Conservation (phyloP, 768 basidiomycete genomes). For the Lentinula sp. region DNA sequence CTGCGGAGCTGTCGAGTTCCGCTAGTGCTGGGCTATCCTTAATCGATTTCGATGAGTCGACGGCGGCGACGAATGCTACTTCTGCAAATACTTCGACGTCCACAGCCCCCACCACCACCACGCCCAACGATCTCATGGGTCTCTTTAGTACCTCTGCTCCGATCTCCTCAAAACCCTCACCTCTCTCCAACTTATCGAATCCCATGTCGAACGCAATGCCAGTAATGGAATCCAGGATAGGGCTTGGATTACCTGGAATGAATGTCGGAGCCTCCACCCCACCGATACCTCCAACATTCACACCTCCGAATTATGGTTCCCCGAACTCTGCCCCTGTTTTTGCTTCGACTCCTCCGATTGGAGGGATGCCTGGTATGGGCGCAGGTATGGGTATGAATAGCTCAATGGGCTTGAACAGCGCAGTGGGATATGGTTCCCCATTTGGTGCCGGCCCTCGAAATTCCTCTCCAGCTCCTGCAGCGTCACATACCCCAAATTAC, state of each 20-base stretch:
- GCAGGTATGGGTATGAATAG: not conserved
- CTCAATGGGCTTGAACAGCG: conserved; percentile 17
- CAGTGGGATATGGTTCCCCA: conserved; percentile 16
- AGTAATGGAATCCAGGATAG: conserved; percentile 4
- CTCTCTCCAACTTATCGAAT: not conserved
- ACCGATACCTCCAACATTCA: not conserved
- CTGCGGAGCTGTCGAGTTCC: conserved; percentile 41
- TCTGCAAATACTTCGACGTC: conserved; percentile 17
- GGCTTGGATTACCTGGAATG: not conserved
- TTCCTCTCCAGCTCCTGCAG: conserved; percentile 7
- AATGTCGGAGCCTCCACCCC: not conserved
- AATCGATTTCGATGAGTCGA: conserved; percentile 71
- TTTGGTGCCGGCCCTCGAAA: not conserved
- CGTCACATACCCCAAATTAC: conserved; percentile 21
- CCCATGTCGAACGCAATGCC: not conserved
- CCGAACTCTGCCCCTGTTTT: not conserved
- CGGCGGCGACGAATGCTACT: conserved; percentile 11
- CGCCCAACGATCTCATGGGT: conserved; percentile 3
- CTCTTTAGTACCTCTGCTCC: not conserved
- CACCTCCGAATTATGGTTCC: not conserved
- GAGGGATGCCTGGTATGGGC: not conserved
- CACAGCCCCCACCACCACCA: conserved; percentile 49
- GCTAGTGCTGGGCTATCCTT: conserved; percentile 39
- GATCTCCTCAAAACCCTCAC: not conserved
- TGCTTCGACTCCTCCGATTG: not conserved